A percentile compares a stretch with the other conserved stretches of the same genome.
phyloP scores from a whole-genome alignment of 1,284 basidiomycete species.

The Trametes polyzona region DNA sequence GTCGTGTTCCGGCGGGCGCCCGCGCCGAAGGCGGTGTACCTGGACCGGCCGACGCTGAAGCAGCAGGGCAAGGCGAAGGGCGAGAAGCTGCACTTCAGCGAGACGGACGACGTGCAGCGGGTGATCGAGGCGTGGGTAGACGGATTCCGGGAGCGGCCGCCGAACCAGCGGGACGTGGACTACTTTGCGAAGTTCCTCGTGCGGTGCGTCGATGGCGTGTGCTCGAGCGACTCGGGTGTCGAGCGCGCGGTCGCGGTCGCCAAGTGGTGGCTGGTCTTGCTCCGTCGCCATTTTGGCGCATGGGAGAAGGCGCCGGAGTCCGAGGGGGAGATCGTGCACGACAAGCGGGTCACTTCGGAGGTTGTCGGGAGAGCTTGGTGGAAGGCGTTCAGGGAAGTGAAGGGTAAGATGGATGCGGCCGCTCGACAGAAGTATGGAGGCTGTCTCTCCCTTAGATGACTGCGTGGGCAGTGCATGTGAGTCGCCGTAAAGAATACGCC shows the following conservation, averaged over 20 bases:
- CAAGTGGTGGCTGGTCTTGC: conserved; percentile 78
- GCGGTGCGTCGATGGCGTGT: conserved; percentile 57
- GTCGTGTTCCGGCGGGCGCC: conserved; percentile 49
- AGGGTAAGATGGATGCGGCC: conserved; percentile 61
- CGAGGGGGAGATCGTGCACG: conserved; percentile 32
- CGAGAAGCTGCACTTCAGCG: conserved; percentile 58
- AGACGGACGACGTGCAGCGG: conserved; percentile 68
- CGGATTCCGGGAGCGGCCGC: conserved; percentile 57
- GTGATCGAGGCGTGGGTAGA: conserved; percentile 78
- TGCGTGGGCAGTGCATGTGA: no score
- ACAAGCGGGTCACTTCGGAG: conserved; percentile 35
- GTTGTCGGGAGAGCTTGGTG: conserved; percentile 73
- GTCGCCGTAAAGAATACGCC: no score
- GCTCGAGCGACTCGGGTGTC: conserved; percentile 61
- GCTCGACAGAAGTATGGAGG: conserved; percentile 71
- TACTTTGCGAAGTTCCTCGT: conserved; percentile 73
- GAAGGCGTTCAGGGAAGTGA: conserved; percentile 69
- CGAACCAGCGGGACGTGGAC: conserved; percentile 70
- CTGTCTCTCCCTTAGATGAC: conserved; percentile 43
- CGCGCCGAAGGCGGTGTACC: conserved; percentile 53
- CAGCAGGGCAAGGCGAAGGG: conserved; percentile 54
- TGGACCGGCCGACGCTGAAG: conserved; percentile 53
- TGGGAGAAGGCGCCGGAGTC: conserved; percentile 51
- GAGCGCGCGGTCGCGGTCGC: conserved; percentile 71
- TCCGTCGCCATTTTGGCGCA: conserved; percentile 59